Evolutionary conservation across 345 rosid species (phyloP).

Genomic region (Rhizophora apiculata): DNA sequence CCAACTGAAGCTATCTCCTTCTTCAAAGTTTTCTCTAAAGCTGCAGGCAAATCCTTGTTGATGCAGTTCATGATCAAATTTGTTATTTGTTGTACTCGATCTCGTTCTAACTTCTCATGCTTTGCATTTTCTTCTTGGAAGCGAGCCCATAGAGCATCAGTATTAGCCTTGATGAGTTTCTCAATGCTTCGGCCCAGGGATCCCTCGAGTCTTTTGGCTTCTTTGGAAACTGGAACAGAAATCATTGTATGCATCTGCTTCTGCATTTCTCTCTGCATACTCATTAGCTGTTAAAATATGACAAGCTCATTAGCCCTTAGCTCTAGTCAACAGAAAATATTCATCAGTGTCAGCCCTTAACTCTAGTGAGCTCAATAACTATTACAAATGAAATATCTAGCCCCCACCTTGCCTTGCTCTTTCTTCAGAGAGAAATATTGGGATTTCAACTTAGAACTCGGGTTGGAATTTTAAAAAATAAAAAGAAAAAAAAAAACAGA

Average conservation of each 20-base stretch:
- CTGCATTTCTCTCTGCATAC: conserved; percentile 72
- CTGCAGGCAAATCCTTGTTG: conserved; percentile 55
- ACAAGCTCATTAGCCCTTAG: no score
- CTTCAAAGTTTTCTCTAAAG: conserved; percentile 66
- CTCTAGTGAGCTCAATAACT: no score
- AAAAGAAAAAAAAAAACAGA: no score
- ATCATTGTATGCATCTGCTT: conserved; percentile 66
- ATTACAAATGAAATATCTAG: no score
- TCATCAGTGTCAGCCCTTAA: no score
- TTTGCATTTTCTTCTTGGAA: conserved; percentile 68
- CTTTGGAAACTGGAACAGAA: conserved; percentile 52
- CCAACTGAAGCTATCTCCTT: conserved; percentile 60
- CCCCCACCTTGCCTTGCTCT: no score
- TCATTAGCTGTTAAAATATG: conserved; percentile 45
- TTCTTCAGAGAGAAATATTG: no score
- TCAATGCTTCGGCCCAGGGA: conserved; percentile 66
- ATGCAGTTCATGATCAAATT: conserved; percentile 48
- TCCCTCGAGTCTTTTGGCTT: conserved; percentile 75
- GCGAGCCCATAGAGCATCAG: conserved; percentile 79
- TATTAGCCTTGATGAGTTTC: conserved; percentile 63
- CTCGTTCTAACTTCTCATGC: conserved; percentile 59
- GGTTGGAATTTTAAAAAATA: no score
- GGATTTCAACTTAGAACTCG: no score
- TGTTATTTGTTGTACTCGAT: conserved; percentile 56
- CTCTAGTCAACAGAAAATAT: no score